Conservation (phyloP, 148 eudicot genomes). For the Amaranthus cruentus region DNA sequence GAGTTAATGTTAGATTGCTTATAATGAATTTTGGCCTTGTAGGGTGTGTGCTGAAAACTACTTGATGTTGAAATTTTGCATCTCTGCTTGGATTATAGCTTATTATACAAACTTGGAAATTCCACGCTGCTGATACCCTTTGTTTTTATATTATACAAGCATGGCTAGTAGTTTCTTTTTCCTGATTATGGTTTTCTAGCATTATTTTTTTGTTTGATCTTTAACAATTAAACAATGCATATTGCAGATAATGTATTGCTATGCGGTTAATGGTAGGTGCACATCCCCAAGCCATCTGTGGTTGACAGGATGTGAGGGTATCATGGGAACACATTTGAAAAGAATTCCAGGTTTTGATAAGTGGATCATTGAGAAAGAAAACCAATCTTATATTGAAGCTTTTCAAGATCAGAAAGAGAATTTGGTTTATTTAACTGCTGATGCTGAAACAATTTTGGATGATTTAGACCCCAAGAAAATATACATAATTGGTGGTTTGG, state of each 20-base stretch:
- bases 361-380: constrained; percentile 83
- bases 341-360: constrained; percentile 79
- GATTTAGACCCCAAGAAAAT: constrained; percentile 64
- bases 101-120: background rate
- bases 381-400: constrained; percentile 59
- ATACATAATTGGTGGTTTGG: constrained; percentile 90
- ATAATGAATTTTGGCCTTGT: background rate
- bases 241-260: constrained; percentile 87
- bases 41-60: background rate
- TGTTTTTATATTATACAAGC: background rate
- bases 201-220: background rate
- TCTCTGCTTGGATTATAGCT: constrained; percentile 1
- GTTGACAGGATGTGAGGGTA: constrained; percentile 78
- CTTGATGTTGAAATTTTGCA: background rate
- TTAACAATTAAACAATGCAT: constrained; percentile 14
- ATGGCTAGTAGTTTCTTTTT: background rate
- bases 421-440: constrained; percentile 86
- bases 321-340: constrained; percentile 55
- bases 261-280: constrained; percentile 73
- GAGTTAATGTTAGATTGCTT: background rate
- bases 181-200: background rate
- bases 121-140: background rate
- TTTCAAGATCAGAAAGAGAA: constrained; percentile 66
- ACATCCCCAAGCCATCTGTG: constrained; percentile 70
- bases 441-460: constrained; percentile 65